Percentiles rank a stretch among this genome's conserved stretches.
These are phyloP conservation scores for Penicillium sp. DNA, from an alignment of 2,329 filamentous ascomycete genomes.

Conservation along the genomic window DNA sequence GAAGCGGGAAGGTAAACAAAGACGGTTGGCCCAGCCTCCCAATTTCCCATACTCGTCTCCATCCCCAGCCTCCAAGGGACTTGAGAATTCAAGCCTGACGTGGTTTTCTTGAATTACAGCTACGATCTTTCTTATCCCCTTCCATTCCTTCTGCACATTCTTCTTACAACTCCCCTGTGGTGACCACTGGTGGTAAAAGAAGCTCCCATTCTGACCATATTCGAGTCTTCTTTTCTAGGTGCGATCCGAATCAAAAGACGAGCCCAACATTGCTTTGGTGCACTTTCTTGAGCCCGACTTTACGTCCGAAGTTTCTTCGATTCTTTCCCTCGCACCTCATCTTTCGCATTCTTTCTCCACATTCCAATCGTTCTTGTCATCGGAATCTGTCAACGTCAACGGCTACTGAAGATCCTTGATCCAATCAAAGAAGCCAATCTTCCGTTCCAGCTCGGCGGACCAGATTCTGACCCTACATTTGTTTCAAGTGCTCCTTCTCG, in stretches of 20 bases:
- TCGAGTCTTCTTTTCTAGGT: conserved; percentile 21
- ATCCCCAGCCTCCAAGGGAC: conserved; percentile 37
- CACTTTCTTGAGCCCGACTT: conserved; percentile 6
- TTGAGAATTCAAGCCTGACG: conserved; percentile 19
- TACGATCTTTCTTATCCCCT: conserved; percentile 35
- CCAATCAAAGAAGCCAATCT: not conserved
- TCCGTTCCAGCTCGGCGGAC: not conserved
- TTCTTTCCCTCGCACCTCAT: conserved; percentile 8
- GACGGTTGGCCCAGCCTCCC: conserved; percentile 44
- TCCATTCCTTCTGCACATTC: conserved; percentile 32
- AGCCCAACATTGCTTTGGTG: conserved; percentile 8
- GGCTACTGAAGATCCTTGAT: not conserved
- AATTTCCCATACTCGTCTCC: conserved; percentile 27
- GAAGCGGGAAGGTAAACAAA: conserved; percentile 42
- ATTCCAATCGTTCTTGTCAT: conserved; percentile 28
- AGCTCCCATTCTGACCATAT: conserved; percentile 24
- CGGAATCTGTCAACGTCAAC: not conserved
- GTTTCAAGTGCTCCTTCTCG: conserved; percentile 37
- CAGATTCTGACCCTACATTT: conserved; percentile 5
- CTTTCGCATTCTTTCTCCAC: conserved; percentile 24
- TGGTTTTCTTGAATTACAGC: conserved; percentile 29
- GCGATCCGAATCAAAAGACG: conserved; percentile 18
- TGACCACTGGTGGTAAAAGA: conserved; percentile 12
- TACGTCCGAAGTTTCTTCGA: conserved; percentile 1
- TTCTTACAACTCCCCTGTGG: conserved; percentile 19